Evolutionary conservation across 2,329 filamentous ascomycete species (phyloP).

Genomic region (Fulvia fulva): DNA sequence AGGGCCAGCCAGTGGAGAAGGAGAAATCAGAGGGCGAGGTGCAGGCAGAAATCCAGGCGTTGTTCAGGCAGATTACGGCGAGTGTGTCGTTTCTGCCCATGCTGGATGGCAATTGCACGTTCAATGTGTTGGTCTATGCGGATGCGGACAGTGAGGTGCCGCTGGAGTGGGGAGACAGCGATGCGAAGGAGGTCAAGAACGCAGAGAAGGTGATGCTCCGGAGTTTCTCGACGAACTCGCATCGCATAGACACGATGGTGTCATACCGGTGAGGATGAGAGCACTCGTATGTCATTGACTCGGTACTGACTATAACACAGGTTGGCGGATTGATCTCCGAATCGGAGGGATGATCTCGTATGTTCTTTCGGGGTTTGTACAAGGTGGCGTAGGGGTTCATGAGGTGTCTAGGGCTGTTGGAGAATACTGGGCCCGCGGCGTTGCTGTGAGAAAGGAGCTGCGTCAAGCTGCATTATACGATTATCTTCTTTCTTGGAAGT

Average conservation of each 20-base stretch:
- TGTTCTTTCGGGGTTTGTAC: not conserved
- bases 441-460: too few species aligned
- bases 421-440: too few species aligned
- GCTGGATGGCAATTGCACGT: conserved; percentile 90
- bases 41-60: conserved; percentile 89
- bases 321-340: conserved; percentile 5
- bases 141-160: conserved; percentile 95
- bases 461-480: not conserved
- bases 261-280: conserved; percentile 64
- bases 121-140: conserved; percentile 97
- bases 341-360: conserved; percentile 2
- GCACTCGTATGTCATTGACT: not conserved
- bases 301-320: conserved; percentile 2
- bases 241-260: conserved; percentile 90
- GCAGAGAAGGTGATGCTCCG: conserved; percentile 93
- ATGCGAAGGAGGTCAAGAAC: conserved; percentile 92
- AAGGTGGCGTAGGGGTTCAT: not conserved
- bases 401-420: not conserved
- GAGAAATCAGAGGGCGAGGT: conserved; percentile 93
- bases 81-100: conserved; percentile 96
- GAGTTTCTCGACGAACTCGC: conserved; percentile 92
- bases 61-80: conserved; percentile 97
- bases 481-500: not conserved
- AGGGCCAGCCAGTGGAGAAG: conserved; percentile 27
- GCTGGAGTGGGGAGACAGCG: conserved; percentile 97